These are phyloP conservation scores for Mycena vulgaris DNA, from an alignment of 768 basidiomycete species.

Conservation along the genomic window DNA sequence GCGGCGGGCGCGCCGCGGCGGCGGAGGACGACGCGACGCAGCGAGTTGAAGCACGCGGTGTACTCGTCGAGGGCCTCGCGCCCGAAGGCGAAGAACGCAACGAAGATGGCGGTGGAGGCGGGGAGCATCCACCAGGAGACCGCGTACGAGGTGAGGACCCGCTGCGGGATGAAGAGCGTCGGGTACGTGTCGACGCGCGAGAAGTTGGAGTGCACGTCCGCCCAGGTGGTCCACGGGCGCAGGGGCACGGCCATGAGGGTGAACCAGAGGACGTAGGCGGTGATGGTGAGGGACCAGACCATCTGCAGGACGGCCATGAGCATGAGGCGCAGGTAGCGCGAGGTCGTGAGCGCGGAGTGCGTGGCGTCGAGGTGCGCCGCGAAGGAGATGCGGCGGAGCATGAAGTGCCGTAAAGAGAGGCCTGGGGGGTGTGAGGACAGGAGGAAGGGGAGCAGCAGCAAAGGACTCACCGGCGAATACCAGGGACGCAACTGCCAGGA, in stretches of 20 bases:
- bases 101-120: constrained; percentile 60
- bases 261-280: constrained; percentile 54
- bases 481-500: constrained; percentile 50
- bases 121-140: constrained; percentile 51
- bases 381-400: constrained; percentile 50
- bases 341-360: constrained; percentile 44
- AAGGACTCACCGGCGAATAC: constrained; percentile 41
- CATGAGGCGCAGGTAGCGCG: constrained; percentile 74
- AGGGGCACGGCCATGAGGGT: constrained; percentile 49
- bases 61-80: constrained; percentile 65
- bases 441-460: neutral
- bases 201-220: constrained; percentile 65
- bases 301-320: constrained; percentile 65
- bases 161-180: constrained; percentile 44
- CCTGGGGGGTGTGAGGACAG: constrained; percentile 20
- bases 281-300: constrained; percentile 54
- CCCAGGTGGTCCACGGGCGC: constrained; percentile 64
- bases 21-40: neutral
- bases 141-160: constrained; percentile 35
- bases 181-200: constrained; percentile 48
- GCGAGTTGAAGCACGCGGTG: neutral
- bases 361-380: constrained; percentile 44
- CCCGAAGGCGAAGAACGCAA: constrained; percentile 71
- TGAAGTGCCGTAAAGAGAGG: constrained; percentile 51
- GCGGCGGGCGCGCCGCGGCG: no score